A percentile compares a stretch with the other conserved stretches of the same genome.
These are phyloP conservation scores for Onygenales sp. DNA, from an alignment of 2,329 filamentous ascomycete species.

Conservation along the genomic window DNA sequence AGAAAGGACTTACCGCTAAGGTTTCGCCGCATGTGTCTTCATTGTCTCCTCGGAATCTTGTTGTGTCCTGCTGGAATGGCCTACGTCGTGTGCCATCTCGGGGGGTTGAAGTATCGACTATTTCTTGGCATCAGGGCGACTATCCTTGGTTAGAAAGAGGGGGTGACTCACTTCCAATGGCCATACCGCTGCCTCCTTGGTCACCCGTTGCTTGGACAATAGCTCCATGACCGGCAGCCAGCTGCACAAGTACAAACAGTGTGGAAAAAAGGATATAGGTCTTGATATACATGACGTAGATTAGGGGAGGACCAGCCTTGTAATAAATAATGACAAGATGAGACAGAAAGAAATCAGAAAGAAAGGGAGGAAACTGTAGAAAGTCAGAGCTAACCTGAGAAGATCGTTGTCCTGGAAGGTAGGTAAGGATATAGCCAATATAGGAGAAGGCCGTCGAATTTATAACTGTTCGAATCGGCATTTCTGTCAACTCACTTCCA, in stretches of 20 bases:
- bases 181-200: slow-evolving; percentile 43
- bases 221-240: slow-evolving; percentile 53
- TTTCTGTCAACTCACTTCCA: too few species aligned
- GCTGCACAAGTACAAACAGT: slow-evolving; percentile 44
- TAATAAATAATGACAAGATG: background rate
- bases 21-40: slow-evolving; percentile 51
- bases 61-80: slow-evolving; percentile 57
- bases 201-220: slow-evolving; percentile 52
- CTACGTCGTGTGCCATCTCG: slow-evolving; percentile 51
- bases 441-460: too few species aligned
- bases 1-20: slow-evolving; percentile 23
- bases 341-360: slow-evolving; percentile 1
- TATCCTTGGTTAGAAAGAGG: slow-evolving; percentile 8
- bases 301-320: background rate
- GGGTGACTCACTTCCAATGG: slow-evolving; percentile 36
- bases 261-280: slow-evolving; percentile 22
- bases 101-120: slow-evolving; percentile 46
- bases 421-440: too few species aligned
- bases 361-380: background rate
- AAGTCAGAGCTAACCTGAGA: too few species aligned
- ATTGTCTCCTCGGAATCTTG: slow-evolving; percentile 48
- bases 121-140: slow-evolving; percentile 8
- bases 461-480: too few species aligned
- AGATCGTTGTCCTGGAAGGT: too few species aligned
- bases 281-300: slow-evolving; percentile 2